These are phyloP conservation scores for Diaporthe citrichinensis DNA, from an alignment of 2,329 filamentous ascomycete genomes.

Conservation along the genomic window DNA sequence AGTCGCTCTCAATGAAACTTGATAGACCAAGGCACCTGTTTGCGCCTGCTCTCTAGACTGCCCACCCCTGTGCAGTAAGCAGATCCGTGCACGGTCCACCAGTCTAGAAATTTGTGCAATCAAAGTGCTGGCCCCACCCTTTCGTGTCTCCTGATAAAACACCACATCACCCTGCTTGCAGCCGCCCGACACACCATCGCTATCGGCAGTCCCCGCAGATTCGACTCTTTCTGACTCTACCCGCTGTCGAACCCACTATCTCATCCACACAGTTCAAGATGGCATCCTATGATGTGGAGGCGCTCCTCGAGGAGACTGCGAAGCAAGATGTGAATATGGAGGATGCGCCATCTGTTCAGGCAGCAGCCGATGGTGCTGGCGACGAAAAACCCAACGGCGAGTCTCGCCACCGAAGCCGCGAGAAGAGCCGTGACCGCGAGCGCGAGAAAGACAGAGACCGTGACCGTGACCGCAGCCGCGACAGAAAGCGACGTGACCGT, in stretches of 20 bases:
- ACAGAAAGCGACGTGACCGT: slow-evolving; percentile 67
- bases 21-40: slow-evolving; percentile 5
- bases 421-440: slow-evolving; percentile 50
- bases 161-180: slow-evolving; percentile 17
- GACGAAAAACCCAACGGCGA: slow-evolving; percentile 67
- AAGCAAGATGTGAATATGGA: slow-evolving; percentile 66
- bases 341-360: slow-evolving; percentile 37
- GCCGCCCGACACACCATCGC: not conserved
- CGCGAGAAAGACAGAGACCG: slow-evolving; percentile 69
- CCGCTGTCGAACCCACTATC: not conserved
- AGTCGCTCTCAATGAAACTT: slow-evolving; percentile 25
- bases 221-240: not conserved
- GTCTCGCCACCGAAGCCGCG: slow-evolving; percentile 59
- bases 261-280: slow-evolving; percentile 54
- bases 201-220: slow-evolving; percentile 1
- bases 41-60: not conserved
- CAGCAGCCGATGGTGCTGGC: slow-evolving; percentile 67
- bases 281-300: slow-evolving; percentile 87
- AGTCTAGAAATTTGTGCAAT: slow-evolving; percentile 33
- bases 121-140: slow-evolving; percentile 26
- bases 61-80: not conserved
- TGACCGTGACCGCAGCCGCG: slow-evolving; percentile 68
- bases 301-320: slow-evolving; percentile 88
- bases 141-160: slow-evolving; percentile 22
- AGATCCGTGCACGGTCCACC: slow-evolving; percentile 24